These are phyloP conservation scores for Calonectria fujianensis DNA, from an alignment of 2,329 filamentous ascomycete genomes.

Conservation along the genomic window DNA sequence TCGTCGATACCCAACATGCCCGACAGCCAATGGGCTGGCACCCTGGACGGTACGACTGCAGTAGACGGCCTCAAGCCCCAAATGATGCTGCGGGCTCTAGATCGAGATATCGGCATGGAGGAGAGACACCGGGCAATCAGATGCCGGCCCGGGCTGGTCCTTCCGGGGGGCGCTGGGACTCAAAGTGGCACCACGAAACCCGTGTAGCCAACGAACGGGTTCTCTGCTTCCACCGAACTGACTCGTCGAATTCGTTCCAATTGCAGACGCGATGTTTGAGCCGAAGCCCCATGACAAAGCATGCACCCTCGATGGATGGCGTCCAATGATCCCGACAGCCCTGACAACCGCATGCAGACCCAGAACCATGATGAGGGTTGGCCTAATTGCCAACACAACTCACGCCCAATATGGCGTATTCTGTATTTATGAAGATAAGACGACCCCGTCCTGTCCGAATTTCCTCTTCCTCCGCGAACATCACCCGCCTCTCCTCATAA, in stretches of 20 bases:
- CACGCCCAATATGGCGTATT: slow-evolving; percentile 18
- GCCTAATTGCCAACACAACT: slow-evolving; percentile 8
- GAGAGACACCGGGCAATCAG: not conserved
- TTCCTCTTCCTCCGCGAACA: not conserved
- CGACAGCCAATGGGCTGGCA: not conserved
- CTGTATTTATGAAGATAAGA: slow-evolving; percentile 17
- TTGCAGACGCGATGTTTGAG: not conserved
- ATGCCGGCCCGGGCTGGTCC: not conserved
- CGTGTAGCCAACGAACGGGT: not conserved
- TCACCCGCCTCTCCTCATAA: not conserved
- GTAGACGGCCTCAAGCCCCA: slow-evolving; percentile 21
- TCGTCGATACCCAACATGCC: slow-evolving; percentile 24
- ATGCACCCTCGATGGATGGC: not conserved
- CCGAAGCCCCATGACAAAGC: slow-evolving; percentile 7
- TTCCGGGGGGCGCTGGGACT: not conserved
- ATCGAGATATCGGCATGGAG: not conserved
- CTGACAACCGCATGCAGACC: not conserved
- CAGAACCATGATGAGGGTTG: not conserved
- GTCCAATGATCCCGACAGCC: slow-evolving; percentile 16
- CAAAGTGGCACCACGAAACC: slow-evolving; percentile 3
- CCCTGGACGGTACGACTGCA: slow-evolving; percentile 8
- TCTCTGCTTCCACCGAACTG: not conserved
- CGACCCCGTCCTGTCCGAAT: not conserved
- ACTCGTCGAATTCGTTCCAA: slow-evolving; percentile 11
- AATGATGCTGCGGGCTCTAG: slow-evolving; percentile 14